Conservation (phyloP, 169 alveolate species). For the Cryptosporidium sp. region DNA sequence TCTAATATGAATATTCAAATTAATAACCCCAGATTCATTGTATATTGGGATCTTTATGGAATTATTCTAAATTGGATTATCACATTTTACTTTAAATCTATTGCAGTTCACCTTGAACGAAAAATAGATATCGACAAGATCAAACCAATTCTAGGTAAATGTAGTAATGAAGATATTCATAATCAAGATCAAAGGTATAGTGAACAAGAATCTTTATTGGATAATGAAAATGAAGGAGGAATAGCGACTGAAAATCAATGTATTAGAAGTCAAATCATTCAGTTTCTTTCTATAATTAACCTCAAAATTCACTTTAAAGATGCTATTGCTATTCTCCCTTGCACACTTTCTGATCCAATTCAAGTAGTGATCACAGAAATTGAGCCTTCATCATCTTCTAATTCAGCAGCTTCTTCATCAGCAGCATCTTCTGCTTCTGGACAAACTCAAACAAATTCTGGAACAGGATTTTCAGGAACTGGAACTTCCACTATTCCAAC, state of each 20-base stretch:
- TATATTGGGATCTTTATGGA: slow-evolving; percentile 70
- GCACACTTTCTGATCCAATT: slow-evolving; percentile 57
- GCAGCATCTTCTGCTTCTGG: slow-evolving; percentile 16
- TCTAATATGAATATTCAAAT: slow-evolving; percentile 28
- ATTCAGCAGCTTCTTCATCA: slow-evolving; percentile 1
- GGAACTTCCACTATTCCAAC: neutral
- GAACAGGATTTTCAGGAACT: neutral
- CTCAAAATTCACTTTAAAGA: slow-evolving; percentile 24
- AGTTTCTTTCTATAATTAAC: slow-evolving; percentile 16
- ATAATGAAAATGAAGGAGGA: neutral
- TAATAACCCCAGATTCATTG: slow-evolving; percentile 46
- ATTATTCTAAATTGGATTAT: slow-evolving; percentile 50
- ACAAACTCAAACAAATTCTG: neutral
- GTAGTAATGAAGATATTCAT: neutral
- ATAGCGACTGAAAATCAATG: neutral
- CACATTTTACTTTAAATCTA: slow-evolving; percentile 51
- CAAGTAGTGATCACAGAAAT: slow-evolving; percentile 40
- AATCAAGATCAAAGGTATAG: neutral
- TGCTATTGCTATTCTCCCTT: slow-evolving; percentile 31
- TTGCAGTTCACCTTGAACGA: slow-evolving; percentile 28
- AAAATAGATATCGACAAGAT: slow-evolving; percentile 40
- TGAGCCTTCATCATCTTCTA: neutral
- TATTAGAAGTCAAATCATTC: neutral
- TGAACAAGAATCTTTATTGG: neutral
- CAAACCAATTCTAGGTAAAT: slow-evolving; percentile 7